A percentile compares a stretch with the other conserved stretches of the same genome.
Conservation (phyloP, 257 asterid genomes). For the Solanum tarijense region DNA sequence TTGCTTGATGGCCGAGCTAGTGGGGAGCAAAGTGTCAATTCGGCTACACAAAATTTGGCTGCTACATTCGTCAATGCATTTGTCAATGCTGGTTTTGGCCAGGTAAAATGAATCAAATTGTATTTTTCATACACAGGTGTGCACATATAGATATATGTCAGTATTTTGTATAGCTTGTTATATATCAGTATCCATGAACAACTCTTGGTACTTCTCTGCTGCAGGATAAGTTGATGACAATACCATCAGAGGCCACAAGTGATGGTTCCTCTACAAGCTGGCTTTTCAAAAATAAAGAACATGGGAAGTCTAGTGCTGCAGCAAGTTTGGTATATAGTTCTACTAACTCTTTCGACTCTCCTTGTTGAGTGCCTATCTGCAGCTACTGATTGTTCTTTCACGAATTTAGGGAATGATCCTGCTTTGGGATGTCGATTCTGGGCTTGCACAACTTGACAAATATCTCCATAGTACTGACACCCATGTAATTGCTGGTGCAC, state of each 20-base stretch:
- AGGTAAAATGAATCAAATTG: conserved; percentile 28
- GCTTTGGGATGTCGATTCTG: conserved; percentile 95
- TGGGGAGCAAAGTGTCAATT: conserved; percentile 74
- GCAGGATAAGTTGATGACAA: conserved; percentile 94
- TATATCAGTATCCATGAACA: not conserved
- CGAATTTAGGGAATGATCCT: conserved; percentile 72
- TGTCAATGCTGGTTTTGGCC: conserved; percentile 97
- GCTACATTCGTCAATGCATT: conserved; percentile 96
- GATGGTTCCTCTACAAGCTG: conserved; percentile 75
- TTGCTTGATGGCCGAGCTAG: conserved; percentile 87
- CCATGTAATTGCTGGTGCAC: conserved; percentile 71
- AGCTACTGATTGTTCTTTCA: conserved; percentile 6
- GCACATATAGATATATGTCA: not conserved
- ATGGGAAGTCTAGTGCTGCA: conserved; percentile 92
- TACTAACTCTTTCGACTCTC: not conserved
- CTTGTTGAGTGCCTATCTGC: not conserved
- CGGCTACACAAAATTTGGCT: conserved; percentile 95
- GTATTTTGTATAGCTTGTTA: not conserved
- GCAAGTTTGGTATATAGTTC: conserved; percentile 70
- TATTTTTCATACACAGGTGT: not conserved
- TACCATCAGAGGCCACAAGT: conserved; percentile 67
- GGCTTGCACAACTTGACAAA: conserved; percentile 90
- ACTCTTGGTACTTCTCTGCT: not conserved
- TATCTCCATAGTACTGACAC: conserved; percentile 75
- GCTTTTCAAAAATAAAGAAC: conserved; percentile 90